Evolutionary conservation across 2,329 filamentous ascomycete species (phyloP).

Genomic region (Periglandula ipomoeae): DNA sequence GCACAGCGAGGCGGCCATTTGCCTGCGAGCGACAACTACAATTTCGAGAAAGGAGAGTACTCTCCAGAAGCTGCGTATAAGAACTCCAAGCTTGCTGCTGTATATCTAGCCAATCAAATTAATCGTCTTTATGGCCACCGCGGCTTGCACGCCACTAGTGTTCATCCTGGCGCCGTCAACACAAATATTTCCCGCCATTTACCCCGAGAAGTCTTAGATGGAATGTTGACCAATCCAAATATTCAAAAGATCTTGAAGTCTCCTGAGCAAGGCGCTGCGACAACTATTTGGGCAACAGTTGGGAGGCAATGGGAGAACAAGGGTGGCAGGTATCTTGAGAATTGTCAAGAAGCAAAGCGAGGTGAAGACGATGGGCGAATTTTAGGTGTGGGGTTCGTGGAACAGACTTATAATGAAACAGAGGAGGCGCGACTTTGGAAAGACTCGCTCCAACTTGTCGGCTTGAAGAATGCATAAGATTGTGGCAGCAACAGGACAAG

Average conservation of each 20-base stretch:
- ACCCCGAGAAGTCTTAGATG: neutral
- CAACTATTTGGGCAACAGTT: constrained; percentile 34
- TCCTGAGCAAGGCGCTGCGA: constrained; percentile 36
- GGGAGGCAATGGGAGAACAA: constrained; percentile 32
- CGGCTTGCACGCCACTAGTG: constrained; percentile 28
- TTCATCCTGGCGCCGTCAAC: constrained; percentile 26
- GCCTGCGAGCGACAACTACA: too few species aligned
- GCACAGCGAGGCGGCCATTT: constrained; percentile 1
- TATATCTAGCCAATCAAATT: constrained; percentile 39
- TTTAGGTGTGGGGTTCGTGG: too few species aligned
- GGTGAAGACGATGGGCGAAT: too few species aligned
- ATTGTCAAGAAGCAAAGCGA: too few species aligned
- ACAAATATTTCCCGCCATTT: constrained; percentile 3
- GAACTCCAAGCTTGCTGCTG: constrained; percentile 39
- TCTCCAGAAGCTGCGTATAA: constrained; percentile 30
- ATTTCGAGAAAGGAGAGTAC: too few species aligned
- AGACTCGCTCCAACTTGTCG: too few species aligned
- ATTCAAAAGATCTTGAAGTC: neutral
- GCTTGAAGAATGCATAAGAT: too few species aligned
- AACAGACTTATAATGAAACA: too few species aligned
- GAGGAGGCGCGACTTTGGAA: too few species aligned
- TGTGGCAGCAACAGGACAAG: too few species aligned
- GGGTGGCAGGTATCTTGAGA: constrained; percentile 36
- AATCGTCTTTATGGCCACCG: constrained; percentile 34
- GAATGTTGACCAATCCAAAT: neutral